These are phyloP conservation scores for Colletotrichum filicis DNA, from an alignment of 2,329 filamentous ascomycete genomes.

Conservation along the genomic window DNA sequence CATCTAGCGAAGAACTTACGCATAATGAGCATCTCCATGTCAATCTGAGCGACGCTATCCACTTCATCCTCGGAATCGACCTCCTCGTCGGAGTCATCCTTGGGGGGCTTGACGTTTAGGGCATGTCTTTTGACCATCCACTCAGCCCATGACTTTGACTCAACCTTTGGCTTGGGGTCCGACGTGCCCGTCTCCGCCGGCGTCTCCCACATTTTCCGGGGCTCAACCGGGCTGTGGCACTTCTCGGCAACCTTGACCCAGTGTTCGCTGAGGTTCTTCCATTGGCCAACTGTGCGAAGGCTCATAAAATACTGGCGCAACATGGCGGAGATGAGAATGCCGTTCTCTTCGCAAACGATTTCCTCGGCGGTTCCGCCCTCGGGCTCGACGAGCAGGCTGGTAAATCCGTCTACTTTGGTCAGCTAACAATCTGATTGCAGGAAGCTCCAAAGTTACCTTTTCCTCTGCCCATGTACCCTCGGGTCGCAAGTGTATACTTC, in stretches of 20 bases:
- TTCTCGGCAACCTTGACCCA: slow-evolving; percentile 74
- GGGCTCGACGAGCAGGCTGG: slow-evolving; percentile 77
- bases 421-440: background rate
- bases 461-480: slow-evolving; percentile 89
- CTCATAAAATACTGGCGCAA: slow-evolving; percentile 93
- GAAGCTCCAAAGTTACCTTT: slow-evolving; percentile 60
- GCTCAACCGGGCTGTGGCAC: slow-evolving; percentile 63
- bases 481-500: slow-evolving; percentile 79
- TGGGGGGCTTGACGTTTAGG: slow-evolving; percentile 45
- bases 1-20: slow-evolving; percentile 78
- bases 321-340: slow-evolving; percentile 86
- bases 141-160: slow-evolving; percentile 46
- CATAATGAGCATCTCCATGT: slow-evolving; percentile 71
- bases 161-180: slow-evolving; percentile 34
- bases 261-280: slow-evolving; percentile 78
- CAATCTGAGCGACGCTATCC: slow-evolving; percentile 56
- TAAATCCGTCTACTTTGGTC: slow-evolving; percentile 73
- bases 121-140: slow-evolving; percentile 50
- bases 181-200: slow-evolving; percentile 37
- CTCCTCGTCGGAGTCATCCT: slow-evolving; percentile 56
- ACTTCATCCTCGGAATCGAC: slow-evolving; percentile 45
- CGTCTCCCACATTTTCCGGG: slow-evolving; percentile 48
- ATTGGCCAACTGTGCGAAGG: slow-evolving; percentile 82
- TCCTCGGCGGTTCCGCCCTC: slow-evolving; percentile 83
- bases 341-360: slow-evolving; percentile 86